Evolutionary conservation across 331 rosid species (phyloP), one percentile per base, ranked within the genome.

Genomic region (Telfairia occidentalis): DNA sequence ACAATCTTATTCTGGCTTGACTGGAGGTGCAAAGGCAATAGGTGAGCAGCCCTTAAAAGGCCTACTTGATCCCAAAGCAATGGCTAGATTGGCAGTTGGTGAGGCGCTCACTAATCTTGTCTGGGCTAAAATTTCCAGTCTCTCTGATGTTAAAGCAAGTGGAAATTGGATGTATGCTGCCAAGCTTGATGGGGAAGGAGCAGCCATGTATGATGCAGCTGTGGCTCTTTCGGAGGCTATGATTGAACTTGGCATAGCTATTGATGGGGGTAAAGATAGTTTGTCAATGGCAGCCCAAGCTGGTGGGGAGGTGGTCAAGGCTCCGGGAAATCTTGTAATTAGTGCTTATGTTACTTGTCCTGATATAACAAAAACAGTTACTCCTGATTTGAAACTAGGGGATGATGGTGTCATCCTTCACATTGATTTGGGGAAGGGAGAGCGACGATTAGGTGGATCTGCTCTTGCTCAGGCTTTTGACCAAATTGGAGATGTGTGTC

Each of bases 121-220:
- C 69, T 90, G 98, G 96, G 98, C 98, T 3, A 87, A 89, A 83
- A 87, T 90, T 69, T 87, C 96, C 79, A 79, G 90, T 45, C 89
- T 92, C 37, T 90, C 97, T 77, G 97, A 92, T 83, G 89, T 92
- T 80, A 92, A 90, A 83, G 97, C 97, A 3, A 90, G 98, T 67
- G 98, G 98, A 69, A 90, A 90, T 78, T 92, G 97, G 98, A 92
- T 92, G 98, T 92, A 87, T 60, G 98, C 97, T 50, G 98, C 97
- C 76, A 92, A 92, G 85, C 95, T 92, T 59, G 92, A 87, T 53
- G 96, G 96, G 75, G 97, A 92, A 84, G 97, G 98, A 53, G 96
- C 97, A 53, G 89, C 91, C 23, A 90, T 90, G 96, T 92, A 92
- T 72, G 96, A 92, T 76, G 97, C 96, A 72, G 98, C 96, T 2